Evolutionary conservation across 208 protist species (phyloP).

Genomic region (Leishmania amazonensis): DNA sequence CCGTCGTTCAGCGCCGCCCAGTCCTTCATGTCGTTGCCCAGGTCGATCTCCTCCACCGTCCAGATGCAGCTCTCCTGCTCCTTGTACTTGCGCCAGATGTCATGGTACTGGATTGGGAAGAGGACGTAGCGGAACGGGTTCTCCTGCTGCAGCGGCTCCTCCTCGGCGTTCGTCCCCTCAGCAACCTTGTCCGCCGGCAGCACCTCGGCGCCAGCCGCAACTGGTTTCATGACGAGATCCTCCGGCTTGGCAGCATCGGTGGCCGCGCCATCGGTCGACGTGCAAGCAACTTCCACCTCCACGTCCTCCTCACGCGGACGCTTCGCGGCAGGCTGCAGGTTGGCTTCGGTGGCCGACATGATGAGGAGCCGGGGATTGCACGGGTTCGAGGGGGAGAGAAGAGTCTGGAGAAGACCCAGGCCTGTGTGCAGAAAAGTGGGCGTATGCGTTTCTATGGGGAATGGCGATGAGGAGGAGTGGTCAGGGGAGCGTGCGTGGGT

Average conservation of each 20-base stretch:
- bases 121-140: slow-evolving; percentile 98
- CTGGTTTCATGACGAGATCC: slow-evolving; percentile 10
- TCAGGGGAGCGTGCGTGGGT: neutral
- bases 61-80: slow-evolving; percentile 98
- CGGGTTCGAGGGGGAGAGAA: neutral
- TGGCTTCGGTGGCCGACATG: slow-evolving; percentile 10
- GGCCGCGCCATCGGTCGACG: neutral
- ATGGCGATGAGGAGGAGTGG: neutral
- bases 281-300: slow-evolving; percentile 2
- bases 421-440: neutral
- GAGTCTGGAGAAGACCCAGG: neutral
- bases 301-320: slow-evolving; percentile 17
- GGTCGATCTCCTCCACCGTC: slow-evolving; percentile 99
- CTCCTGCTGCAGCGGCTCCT: slow-evolving; percentile 95
- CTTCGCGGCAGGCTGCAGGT: slow-evolving; percentile 4
- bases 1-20: slow-evolving; percentile 96
- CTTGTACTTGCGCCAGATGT: slow-evolving; percentile 99
- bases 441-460: neutral
- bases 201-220: slow-evolving; percentile 8
- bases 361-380: neutral
- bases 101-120: slow-evolving; percentile 97
- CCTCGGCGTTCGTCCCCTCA: neutral
- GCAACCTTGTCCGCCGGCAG: slow-evolving; percentile 7
- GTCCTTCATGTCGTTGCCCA: slow-evolving; percentile 94
- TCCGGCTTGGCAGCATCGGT: slow-evolving; percentile 5